Base-by-base conservation (phyloP, 2,329 filamentous ascomycete species). In the Colletotrichum sp. region DNA sequence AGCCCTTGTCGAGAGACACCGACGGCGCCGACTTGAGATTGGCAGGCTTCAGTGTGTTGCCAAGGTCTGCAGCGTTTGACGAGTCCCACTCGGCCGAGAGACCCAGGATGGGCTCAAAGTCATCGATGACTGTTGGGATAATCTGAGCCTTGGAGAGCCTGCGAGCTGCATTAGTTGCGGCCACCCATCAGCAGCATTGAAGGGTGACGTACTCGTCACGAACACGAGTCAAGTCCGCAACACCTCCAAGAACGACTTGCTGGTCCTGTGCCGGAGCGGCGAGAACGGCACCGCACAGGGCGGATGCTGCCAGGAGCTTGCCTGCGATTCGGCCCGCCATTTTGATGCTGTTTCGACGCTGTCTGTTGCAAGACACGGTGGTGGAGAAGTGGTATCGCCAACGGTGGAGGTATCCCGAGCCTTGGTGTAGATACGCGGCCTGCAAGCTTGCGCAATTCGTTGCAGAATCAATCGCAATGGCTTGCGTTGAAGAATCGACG, bases 101-200 rank as follows among this genome's bases (percentile, higher is more conserved):
- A 18, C 76, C 76, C 6, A 78, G 28, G 72, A 77, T 70, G 62
- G 77, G 77, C 28, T 77, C 38, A 52, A 78, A 78, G 13, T 77
- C 77, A 8, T 72, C 68, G n/a, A 78, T n/a, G 10, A 78, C 77
- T 12, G 62, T 67, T 8, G 77, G 77, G 32, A 78, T 78, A 66
- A 78, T 67, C n/a, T 72, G 34, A 34, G 77, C 77, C 30, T 73
- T 66, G 28, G 26, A 58, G 21, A 78, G 66, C 30, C 77, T 78
- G 21, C 15, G 15, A 12, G 48, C 21, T 6, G 58, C 52, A 32
- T 78, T 15, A 78, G 66, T 48, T n/a, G 10, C 18, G 15, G 2
- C 13, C 8, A 16, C 5, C 24, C 16, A 36, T 24, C 9, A 56
- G 16, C 60, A 16, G 34, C 30, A 60, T 8, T 26, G 5, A n/a